These are phyloP conservation scores for Pilobolus umbonatus DNA, from an alignment of 192 early-diverging fungal species.

Conservation along the genomic window DNA sequence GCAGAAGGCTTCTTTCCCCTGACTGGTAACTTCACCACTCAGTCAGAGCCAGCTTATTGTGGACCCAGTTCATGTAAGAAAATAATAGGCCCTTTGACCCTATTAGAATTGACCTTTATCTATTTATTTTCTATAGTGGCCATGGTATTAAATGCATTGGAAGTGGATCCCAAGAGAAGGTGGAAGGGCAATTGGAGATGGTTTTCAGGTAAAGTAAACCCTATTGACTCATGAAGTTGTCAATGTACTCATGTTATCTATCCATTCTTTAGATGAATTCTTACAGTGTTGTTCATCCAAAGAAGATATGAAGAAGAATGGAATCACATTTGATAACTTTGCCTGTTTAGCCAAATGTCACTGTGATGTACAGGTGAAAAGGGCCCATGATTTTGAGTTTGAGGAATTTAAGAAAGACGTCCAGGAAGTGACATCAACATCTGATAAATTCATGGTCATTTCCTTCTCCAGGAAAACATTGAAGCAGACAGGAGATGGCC, in stretches of 20 bases:
- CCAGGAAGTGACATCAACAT: slow-evolving; percentile 53
- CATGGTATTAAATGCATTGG: slow-evolving; percentile 91
- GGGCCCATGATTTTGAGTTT: slow-evolving; percentile 54
- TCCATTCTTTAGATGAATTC: slow-evolving; percentile 57
- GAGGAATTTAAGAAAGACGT: slow-evolving; percentile 83
- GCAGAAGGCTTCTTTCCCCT: slow-evolving; percentile 87
- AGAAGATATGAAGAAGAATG: slow-evolving; percentile 73
- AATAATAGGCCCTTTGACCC: neutral
- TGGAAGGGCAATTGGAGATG: slow-evolving; percentile 97
- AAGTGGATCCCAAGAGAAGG: slow-evolving; percentile 77
- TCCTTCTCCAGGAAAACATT: slow-evolving; percentile 76
- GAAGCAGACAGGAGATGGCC: slow-evolving; percentile 90
- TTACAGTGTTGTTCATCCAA: slow-evolving; percentile 64
- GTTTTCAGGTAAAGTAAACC: slow-evolving; percentile 43
- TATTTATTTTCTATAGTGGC: slow-evolving; percentile 42
- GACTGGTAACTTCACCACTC: slow-evolving; percentile 85
- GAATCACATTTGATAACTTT: slow-evolving; percentile 89
- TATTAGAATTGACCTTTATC: neutral
- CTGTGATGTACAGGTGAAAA: slow-evolving; percentile 70
- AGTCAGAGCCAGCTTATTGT: slow-evolving; percentile 86
- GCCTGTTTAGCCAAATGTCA: slow-evolving; percentile 88
- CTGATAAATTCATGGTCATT: slow-evolving; percentile 83
- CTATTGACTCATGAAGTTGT: neutral
- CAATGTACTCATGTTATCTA: neutral
- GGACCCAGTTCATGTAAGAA: slow-evolving; percentile 69